Evolutionary conservation across 345 rosid species (phyloP), one percentile per base, ranked within the genome.

Genomic region (Aquilaria malaccensis): DNA sequence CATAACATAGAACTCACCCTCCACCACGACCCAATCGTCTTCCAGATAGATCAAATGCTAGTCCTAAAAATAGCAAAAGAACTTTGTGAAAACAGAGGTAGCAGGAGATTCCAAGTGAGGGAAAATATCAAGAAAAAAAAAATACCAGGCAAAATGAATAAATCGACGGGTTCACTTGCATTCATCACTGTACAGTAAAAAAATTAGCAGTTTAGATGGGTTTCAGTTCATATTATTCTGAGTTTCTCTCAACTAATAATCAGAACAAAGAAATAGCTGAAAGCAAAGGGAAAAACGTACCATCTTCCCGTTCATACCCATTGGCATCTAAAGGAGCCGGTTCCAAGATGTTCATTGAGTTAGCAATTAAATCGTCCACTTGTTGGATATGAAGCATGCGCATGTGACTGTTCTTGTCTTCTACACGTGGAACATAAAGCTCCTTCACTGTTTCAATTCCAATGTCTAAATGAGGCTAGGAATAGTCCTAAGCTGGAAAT

Each of bases 1-100:
- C 5, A 9, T 37, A 37, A 52, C 45, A 50, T 6, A 43, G 59
- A 74, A 76, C 69, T 62, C 71, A 93, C 98, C 99, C 99, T 68
- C 97, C 96, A 37, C 97, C 99, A 69, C 97, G 99, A 60, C 97
- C 97, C 76, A 94, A 65, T 74, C 97, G 96, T 76, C 95, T 79
- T 58, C 96, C 91, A 68, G 79, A 79, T 81, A 67, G 81, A 69
- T 90, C 97, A 83, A 94, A 94, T 46, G 99, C 99, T 61, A 94
- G 96, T 61, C 99, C 98, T 89, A 80, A 58, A 59, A 74, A 55
- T 15, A 60, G 22, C 12, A 29, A 7, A 33, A 33, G 55, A 54
- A 30, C 51, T 50, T 33, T 33, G 49, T 1, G 30, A 31, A 48
- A 51, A 14, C 13, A 60, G 29, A 13, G 29, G 60, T 15, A 10